These are phyloP conservation scores for Escovopsis weberi DNA, from an alignment of 2,329 filamentous ascomycete genomes.

Conservation along the genomic window DNA sequence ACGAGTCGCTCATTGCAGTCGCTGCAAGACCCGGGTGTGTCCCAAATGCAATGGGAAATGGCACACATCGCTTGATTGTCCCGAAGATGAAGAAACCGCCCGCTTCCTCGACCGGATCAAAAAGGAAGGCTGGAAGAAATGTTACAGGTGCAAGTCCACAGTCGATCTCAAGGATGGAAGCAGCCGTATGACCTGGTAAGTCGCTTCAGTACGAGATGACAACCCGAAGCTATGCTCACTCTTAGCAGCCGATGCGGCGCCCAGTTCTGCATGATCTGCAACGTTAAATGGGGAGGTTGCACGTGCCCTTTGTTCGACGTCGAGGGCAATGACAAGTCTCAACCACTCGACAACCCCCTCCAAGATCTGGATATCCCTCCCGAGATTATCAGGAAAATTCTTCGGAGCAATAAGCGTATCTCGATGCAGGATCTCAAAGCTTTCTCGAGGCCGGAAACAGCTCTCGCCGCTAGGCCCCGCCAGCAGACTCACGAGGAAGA, in stretches of 20 bases:
- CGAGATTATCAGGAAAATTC: conserved; percentile 4
- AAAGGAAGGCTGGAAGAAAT: conserved; percentile 59
- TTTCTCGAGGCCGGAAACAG: conserved; percentile 3
- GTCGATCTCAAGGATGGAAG: conserved; percentile 72
- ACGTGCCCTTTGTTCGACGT: conserved; percentile 71
- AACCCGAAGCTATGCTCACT: conserved; percentile 6
- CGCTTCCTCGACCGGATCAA: conserved; percentile 50
- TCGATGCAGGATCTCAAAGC: conserved; percentile 5
- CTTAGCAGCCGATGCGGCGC: conserved; percentile 53
- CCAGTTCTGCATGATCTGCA: conserved; percentile 81
- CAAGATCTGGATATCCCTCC: conserved; percentile 34
- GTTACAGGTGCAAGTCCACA: conserved; percentile 56
- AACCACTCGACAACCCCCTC: conserved; percentile 12
- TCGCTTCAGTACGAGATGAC: conserved; percentile 3
- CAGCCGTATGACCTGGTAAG: conserved; percentile 79
- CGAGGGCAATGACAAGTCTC: conserved; percentile 17
- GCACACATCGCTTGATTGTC: conserved; percentile 57
- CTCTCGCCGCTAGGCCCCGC: conserved; percentile 12
- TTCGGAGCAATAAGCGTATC: conserved; percentile 2
- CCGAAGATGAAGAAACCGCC: conserved; percentile 52
- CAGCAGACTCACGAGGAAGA: conserved; percentile 31
- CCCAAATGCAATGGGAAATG: conserved; percentile 57
- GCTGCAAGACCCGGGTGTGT: conserved; percentile 64
- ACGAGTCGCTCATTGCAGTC: conserved; percentile 53
- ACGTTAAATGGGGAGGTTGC: conserved; percentile 67